These are phyloP conservation scores for Microstegium vimineum DNA, from an alignment of 176 grass and related monocot species.

Conservation along the genomic window DNA sequence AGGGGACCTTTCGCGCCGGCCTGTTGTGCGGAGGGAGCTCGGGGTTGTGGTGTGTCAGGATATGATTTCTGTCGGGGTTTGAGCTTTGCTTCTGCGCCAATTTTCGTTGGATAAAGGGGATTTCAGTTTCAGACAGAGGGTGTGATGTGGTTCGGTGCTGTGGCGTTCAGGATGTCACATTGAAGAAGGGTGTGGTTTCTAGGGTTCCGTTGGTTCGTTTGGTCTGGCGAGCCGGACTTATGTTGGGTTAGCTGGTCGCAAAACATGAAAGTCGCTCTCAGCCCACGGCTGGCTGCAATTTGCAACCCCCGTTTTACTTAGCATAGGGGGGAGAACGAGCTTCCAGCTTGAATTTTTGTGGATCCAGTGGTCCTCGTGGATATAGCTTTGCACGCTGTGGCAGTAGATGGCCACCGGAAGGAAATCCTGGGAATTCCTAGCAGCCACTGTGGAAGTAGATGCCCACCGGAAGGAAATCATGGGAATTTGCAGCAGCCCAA, in stretches of 20 bases:
- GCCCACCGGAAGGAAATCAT: neutral
- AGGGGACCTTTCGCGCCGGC: neutral
- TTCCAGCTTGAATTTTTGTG: slow-evolving; percentile 1
- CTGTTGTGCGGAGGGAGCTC: neutral
- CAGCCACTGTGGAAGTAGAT: neutral
- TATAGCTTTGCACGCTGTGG: neutral
- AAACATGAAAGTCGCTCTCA: neutral
- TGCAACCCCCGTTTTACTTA: neutral
- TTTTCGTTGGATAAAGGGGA: neutral
- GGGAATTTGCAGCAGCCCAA: neutral
- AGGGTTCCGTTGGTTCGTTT: neutral
- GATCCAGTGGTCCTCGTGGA: neutral
- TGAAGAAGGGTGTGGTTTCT: neutral
- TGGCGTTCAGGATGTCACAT: neutral
- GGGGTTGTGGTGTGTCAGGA: neutral
- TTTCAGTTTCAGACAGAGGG: too few relatives aligned
- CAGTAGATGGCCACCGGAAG: neutral
- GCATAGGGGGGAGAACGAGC: neutral
- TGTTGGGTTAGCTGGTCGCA: neutral
- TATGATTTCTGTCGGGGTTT: neutral
- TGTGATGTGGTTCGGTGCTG: neutral
- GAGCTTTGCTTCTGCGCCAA: neutral
- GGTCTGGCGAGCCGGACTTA: neutral
- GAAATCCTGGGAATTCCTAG: neutral
- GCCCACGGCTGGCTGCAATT: neutral